Base-by-base conservation (phyloP, 768 basidiomycete species). In the Termitomyces sp. region DNA sequence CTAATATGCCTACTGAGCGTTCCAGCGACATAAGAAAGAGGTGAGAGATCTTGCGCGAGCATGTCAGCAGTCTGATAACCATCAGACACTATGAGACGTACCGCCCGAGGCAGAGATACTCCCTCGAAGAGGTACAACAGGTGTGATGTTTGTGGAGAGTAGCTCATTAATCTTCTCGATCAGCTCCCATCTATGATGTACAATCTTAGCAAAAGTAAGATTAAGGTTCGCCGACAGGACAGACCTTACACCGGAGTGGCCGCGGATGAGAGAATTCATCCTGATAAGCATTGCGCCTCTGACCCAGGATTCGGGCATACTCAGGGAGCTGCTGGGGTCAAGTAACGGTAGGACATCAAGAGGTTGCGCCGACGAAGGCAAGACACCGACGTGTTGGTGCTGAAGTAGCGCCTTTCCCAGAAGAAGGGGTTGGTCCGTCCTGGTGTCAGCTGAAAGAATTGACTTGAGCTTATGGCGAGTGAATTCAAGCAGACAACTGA, bases 231-330 rank as follows among this genome's bases (percentile, higher is more conserved):
- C 28, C 28, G 4, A 28, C 28, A 28, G 4, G 28, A 28, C 28
- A 28, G 28, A 28, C 28, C 28, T 28, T 13, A 96, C 86, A 38
- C 90, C 94, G 22, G 91, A 93, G 74, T 95, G 94, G 0, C 92
- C 93, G 7, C 93, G 88, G 57, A 93, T 86, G 46, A 96, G 84
- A 4, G 91, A 93, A 74, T 95, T 96, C 81, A 92, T 89, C 65
- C 93, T 90, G 66, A 96, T 81, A 11, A 93, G 75, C 68, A 95
- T 92, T 1, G 93, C 91, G 13, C 89, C 93, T 57, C 93, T 87
- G 36, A 94, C 92, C 90, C 94, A 94, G 2, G 90, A 78, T 61
- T 91, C 88, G 4, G 93, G 92, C 91, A 95, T 94, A 61, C 82
- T 85, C 35, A 83, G 82, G 12, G 86, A 83, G 12, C 81, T 74